Evolutionary conservation across 2,329 filamentous ascomycete species (phyloP).

Genomic region (Emericellopsis atlantica): DNA sequence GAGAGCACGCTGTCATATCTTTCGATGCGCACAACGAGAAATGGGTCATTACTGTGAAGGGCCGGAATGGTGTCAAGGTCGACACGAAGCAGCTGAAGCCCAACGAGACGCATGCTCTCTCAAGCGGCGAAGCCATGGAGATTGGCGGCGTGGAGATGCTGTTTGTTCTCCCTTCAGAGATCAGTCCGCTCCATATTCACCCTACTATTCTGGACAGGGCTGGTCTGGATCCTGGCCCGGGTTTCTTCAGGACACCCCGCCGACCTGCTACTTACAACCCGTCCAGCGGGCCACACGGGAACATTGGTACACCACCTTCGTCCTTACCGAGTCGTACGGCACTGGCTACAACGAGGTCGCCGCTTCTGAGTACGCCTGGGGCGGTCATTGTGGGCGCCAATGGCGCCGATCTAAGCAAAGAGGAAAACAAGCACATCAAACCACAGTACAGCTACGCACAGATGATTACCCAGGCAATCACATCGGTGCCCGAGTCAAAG

Average conservation of each 20-base stretch:
- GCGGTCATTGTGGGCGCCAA: slow-evolving; percentile 24
- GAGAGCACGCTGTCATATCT: slow-evolving; percentile 62
- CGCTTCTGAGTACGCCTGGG: slow-evolving; percentile 20
- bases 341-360: slow-evolving; percentile 9
- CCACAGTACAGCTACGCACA: slow-evolving; percentile 94
- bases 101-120: slow-evolving; percentile 52
- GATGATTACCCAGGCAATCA: slow-evolving; percentile 91
- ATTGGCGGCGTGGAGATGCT: slow-evolving; percentile 95
- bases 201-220: slow-evolving; percentile 58
- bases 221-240: slow-evolving; percentile 26
- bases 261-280: slow-evolving; percentile 41
- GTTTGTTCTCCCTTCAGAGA: slow-evolving; percentile 79
- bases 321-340: background rate
- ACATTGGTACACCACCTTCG: slow-evolving; percentile 44
- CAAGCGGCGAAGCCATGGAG: slow-evolving; percentile 83
- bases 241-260: slow-evolving; percentile 6
- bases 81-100: slow-evolving; percentile 62
- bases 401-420: slow-evolving; percentile 65
- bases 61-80: slow-evolving; percentile 80
- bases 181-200: slow-evolving; percentile 53
- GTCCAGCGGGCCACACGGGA: slow-evolving; percentile 46
- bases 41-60: slow-evolving; percentile 81
- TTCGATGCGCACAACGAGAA: slow-evolving; percentile 56
- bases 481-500: slow-evolving; percentile 76
- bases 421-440: slow-evolving; percentile 82